A percentile compares a stretch with the other conserved stretches of the same genome.
Conservation (phyloP, 2,329 filamentous ascomycete genomes). For the Diaporthe australafricana region DNA sequence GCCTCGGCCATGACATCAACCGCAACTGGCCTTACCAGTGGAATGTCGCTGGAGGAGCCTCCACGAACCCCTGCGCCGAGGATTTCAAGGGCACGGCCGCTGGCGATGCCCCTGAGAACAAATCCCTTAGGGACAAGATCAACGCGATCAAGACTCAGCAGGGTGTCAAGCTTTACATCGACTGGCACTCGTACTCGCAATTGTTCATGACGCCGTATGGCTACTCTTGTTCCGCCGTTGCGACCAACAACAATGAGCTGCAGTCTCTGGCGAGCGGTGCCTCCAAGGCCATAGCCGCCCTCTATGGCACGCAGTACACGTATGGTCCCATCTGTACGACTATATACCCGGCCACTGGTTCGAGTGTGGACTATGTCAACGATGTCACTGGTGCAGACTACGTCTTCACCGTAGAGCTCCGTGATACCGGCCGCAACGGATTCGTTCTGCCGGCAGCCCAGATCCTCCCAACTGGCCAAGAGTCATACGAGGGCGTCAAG, state of each 20-base stretch:
- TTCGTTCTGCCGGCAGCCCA: constrained; percentile 57
- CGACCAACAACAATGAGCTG: constrained; percentile 60
- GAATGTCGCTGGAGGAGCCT: constrained; percentile 61
- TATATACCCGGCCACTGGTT: constrained; percentile 68
- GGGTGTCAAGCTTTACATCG: constrained; percentile 55
- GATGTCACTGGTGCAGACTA: constrained; percentile 56
- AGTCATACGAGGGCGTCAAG: constrained; percentile 63
- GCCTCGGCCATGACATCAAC: constrained; percentile 64
- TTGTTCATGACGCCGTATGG: constrained; percentile 69
- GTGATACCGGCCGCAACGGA: constrained; percentile 51
- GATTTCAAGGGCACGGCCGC: constrained; percentile 57
- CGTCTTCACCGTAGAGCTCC: constrained; percentile 54
- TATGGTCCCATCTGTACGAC: constrained; percentile 65
- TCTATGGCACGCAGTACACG: constrained; percentile 53
- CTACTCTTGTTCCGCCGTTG: constrained; percentile 63
- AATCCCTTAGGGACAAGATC: constrained; percentile 54
- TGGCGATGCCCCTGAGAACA: constrained; percentile 61
- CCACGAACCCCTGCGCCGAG: constrained; percentile 62
- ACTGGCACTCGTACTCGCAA: constrained; percentile 55
- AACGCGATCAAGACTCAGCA: constrained; percentile 39
- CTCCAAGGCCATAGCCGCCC: constrained; percentile 60
- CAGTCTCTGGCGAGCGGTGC: constrained; percentile 60
- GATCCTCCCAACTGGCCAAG: constrained; percentile 57
- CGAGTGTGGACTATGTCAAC: constrained; percentile 57
- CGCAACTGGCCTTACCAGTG: constrained; percentile 69